Base-by-base conservation (phyloP, 2,329 filamentous ascomycete species). In the Pyricularia sp. region DNA sequence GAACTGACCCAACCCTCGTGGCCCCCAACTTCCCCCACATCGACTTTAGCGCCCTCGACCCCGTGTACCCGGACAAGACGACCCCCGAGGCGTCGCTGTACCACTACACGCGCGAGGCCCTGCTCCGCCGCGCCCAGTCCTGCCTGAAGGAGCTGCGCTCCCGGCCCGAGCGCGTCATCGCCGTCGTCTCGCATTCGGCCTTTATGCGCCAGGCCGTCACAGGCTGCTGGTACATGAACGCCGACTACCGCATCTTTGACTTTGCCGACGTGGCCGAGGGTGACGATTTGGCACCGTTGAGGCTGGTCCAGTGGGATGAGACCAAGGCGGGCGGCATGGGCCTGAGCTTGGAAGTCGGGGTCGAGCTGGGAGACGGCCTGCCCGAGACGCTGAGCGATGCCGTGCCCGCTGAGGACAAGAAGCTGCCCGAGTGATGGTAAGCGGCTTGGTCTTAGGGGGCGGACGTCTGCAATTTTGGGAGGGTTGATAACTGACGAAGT, bases 151-250 rank as follows among this genome's bases (percentile, higher is more conserved):
- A 80, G 30, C 79, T 91, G 28, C 80, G 83, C 70, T 72, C 73
- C 14, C 81, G 88, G 0, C 82, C 84, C 0, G 88, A 91, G 77
- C 86, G 86, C 72, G 80, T 88, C 67, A 82, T 91, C 68, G 81
- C 88, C 11, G 88, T 91, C 0, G 87, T 91, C 4, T 86, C 85
- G 1, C 88, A 91, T 77, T 87, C 88, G 1, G 87, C 84, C 0
- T 91, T 90, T 75, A 73, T 91, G 71, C 79, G 88, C n/a, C 75
- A 81, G 3, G 86, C 82, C 10, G 82, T 90, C 9, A 83, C 81
- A 10, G 84, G 86, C 1, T 80, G 79, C 71, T 85, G 80, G 79
- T 88, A 81, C 73, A 85, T 83, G 74, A 90, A 90, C 71, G 85
- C 84, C 12, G 88, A 91, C 73, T 91, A 87, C 76, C 83, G 88